Evolutionary conservation across 2,329 filamentous ascomycete species (phyloP).

Genomic region (Penicillium palitans): DNA sequence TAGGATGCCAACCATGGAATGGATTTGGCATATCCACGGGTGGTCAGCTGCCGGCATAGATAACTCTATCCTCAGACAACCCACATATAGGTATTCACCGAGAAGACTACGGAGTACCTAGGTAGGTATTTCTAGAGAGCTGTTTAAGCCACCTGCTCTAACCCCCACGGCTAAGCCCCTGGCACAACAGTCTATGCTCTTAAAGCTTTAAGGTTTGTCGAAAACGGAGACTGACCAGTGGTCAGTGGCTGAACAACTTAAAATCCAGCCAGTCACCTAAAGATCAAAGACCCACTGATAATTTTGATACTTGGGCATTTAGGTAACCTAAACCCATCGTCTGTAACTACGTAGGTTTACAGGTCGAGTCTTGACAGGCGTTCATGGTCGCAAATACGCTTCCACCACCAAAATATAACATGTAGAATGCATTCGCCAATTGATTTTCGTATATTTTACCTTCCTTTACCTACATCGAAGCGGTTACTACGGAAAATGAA

Average conservation of each 20-base stretch:
- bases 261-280: not conserved
- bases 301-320: no score
- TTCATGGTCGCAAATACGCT: not conserved
- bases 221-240: not conserved
- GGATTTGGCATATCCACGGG: not conserved
- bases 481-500: no score
- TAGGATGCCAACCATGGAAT: not conserved
- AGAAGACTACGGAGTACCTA: no score
- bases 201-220: not conserved
- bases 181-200: not conserved
- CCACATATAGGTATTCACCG: not conserved
- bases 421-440: no score
- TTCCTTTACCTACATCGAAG: no score
- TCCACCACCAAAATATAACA: not conserved
- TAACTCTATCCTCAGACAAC: not conserved
- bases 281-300: not conserved
- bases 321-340: not conserved
- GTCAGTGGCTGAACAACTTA: not conserved
- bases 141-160: not conserved
- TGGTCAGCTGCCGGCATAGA: not conserved
- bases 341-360: no score
- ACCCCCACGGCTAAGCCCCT: no score
- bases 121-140: not conserved
- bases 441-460: no score
- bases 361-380: not conserved